Percentiles rank a stretch among this genome's conserved stretches.
Conservation (phyloP, 164 flowering plant species). For the Piper betle region DNA sequence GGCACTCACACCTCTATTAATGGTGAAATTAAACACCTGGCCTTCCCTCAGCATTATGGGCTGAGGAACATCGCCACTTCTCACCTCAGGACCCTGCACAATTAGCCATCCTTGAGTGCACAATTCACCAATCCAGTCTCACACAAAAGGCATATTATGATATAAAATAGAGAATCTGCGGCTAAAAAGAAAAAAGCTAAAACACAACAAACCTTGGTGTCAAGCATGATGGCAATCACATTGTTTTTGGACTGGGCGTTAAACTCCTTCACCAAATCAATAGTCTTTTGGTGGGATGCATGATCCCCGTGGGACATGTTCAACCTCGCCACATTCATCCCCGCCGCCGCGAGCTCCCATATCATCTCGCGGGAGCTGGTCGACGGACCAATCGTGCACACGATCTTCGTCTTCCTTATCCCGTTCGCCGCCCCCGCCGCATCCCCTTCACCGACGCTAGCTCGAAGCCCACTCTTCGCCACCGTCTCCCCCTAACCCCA, state of each 20-base stretch:
- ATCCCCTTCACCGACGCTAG: constrained; percentile 17
- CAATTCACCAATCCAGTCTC: not conserved
- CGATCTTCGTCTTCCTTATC: constrained; percentile 77
- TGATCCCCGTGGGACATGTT: constrained; percentile 99
- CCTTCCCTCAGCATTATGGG: constrained; percentile 82
- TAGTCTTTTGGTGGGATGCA: constrained; percentile 86
- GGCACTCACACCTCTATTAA: constrained; percentile 75
- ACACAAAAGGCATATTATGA: not conserved
- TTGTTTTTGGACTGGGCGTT: constrained; percentile 82
- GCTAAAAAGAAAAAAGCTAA: not conserved
- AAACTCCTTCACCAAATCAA: constrained; percentile 86
- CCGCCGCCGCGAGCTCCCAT: constrained; percentile 90
- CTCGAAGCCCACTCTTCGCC: constrained; percentile 19
- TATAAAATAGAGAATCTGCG: not conserved
- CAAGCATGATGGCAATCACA: constrained; percentile 86
- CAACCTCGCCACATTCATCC: constrained; percentile 95
- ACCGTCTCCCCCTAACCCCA: constrained; percentile 7
- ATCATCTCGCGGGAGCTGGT: constrained; percentile 90
- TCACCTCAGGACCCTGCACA: constrained; percentile 90
- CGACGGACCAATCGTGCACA: constrained; percentile 97
- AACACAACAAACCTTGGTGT: constrained; percentile 54
- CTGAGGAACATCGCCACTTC: constrained; percentile 95
- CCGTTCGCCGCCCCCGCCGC: constrained; percentile 7
- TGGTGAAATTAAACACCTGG: constrained; percentile 86
- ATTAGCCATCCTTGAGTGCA: not conserved